Percentiles rank a stretch among this genome's conserved stretches.
phyloP scores from a whole-genome alignment of 2,329 filamentous ascomycete genomes.

The Fusarium sp. region DNA sequence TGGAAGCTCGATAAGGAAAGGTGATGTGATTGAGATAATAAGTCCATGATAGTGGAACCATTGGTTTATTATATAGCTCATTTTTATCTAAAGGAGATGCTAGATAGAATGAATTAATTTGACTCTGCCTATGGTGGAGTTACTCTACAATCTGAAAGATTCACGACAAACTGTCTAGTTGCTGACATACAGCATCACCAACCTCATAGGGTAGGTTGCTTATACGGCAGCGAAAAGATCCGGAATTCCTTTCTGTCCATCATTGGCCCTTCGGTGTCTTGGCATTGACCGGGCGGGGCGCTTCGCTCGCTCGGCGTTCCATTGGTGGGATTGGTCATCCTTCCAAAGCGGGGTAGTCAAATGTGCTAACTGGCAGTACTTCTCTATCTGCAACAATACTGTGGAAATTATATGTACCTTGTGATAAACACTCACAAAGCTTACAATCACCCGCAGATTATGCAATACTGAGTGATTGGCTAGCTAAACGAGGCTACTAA shows the following conservation, averaged over 20 bases:
- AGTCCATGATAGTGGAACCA: rapidly evolving
- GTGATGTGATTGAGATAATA: rapidly evolving
- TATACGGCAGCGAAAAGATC: background rate
- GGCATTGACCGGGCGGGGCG: constrained; percentile 3
- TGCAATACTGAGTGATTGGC: background rate
- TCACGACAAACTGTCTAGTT: background rate
- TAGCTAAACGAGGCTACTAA: background rate
- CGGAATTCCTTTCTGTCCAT: background rate
- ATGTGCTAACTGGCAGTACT: rapidly evolving
- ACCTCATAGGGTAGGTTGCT: background rate
- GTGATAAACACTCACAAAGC: rapidly evolving
- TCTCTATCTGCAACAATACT: rapidly evolving
- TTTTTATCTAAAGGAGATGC: rapidly evolving
- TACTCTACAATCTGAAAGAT: background rate
- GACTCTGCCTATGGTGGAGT: background rate
- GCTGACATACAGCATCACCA: background rate
- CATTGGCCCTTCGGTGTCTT: constrained; percentile 15
- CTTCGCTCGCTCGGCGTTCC: rapidly evolving
- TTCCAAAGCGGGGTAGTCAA: rapidly evolving
- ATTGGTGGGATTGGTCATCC: background rate
- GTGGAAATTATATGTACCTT: rapidly evolving
- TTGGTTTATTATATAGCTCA: background rate
- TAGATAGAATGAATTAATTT: too few relatives aligned
- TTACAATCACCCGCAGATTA: background rate
- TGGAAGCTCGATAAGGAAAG: too few relatives aligned